These are phyloP conservation scores for Penicillium sp. DNA, from an alignment of 2,329 filamentous ascomycete genomes.

Conservation along the genomic window DNA sequence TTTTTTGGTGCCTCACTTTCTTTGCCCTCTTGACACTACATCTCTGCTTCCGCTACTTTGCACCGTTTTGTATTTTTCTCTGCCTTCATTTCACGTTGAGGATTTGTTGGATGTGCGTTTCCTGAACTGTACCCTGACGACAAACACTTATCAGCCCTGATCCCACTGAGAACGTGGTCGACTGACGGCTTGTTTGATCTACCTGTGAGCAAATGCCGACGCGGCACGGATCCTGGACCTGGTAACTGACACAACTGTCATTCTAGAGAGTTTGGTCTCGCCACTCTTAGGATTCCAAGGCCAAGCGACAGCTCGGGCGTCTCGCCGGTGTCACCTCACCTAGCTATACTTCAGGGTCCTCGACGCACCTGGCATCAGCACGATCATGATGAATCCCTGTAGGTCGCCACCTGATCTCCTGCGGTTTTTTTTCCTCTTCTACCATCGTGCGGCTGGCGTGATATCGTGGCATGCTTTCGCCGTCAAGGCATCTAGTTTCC, in stretches of 20 bases:
- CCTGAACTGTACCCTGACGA: background rate
- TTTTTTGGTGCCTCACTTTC: background rate
- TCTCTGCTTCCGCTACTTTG: background rate
- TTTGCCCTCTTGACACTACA: background rate
- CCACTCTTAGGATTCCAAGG: constrained; percentile 18
- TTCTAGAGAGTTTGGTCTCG: constrained; percentile 15
- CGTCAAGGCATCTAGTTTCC: background rate
- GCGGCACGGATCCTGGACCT: background rate
- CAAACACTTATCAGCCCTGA: background rate
- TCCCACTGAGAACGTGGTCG: background rate
- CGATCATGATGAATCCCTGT: constrained; percentile 26
- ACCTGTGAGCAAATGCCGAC: constrained; percentile 9
- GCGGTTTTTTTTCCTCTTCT: background rate
- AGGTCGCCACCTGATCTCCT: constrained; percentile 8
- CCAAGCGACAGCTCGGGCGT: constrained; percentile 17
- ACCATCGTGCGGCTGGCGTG: constrained; percentile 3
- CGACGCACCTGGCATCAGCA: constrained; percentile 22
- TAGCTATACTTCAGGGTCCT: constrained; percentile 21
- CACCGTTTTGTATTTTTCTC: background rate
- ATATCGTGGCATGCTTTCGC: background rate
- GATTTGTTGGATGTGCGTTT: background rate
- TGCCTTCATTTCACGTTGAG: background rate
- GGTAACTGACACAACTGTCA: constrained; percentile 14
- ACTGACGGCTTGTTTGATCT: background rate
- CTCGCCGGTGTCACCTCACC: constrained; percentile 23